Conservation (phyloP, 306 rosid genomes). For the Pyrus betulifolia region DNA sequence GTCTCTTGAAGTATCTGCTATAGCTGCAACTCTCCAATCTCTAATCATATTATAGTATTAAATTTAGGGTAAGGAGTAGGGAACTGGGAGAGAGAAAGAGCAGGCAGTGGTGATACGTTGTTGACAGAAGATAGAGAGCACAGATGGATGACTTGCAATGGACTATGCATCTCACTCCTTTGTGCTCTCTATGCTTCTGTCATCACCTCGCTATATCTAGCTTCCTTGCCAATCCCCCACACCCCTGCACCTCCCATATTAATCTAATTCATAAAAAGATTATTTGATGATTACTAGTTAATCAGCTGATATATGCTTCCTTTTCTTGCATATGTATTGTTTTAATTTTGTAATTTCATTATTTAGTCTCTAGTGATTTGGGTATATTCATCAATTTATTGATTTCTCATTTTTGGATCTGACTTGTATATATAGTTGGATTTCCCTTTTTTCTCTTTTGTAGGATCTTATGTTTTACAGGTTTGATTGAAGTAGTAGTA, state of each 20-base stretch:
- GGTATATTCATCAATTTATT: neutral
- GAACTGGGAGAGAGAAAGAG: constrained; percentile 1
- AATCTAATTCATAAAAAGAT: neutral
- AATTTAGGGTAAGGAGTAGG: neutral
- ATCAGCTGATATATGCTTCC: neutral
- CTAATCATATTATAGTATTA: neutral
- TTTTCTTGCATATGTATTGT: neutral
- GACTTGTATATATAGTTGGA: neutral
- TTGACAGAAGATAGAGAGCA: constrained; percentile 99
- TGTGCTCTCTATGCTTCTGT: constrained; percentile 71
- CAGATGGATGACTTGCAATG: constrained; percentile 61
- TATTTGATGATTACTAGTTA: too few relatives aligned
- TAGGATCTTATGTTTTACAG: neutral
- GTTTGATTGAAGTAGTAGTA: neutral
- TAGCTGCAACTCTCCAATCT: neutral
- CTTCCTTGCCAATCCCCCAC: neutral
- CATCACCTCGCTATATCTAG: constrained; percentile 8
- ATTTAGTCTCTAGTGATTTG: neutral
- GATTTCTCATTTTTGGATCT: neutral
- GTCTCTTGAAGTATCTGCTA: neutral
- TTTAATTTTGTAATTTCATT: neutral
- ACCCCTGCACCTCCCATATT: neutral
- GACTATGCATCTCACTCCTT: constrained; percentile 38
- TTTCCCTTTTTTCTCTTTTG: neutral
- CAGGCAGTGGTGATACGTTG: constrained; percentile 24